Base-by-base conservation (phyloP, 257 asterid genomes). In the Solanum bukasovii region DNA sequence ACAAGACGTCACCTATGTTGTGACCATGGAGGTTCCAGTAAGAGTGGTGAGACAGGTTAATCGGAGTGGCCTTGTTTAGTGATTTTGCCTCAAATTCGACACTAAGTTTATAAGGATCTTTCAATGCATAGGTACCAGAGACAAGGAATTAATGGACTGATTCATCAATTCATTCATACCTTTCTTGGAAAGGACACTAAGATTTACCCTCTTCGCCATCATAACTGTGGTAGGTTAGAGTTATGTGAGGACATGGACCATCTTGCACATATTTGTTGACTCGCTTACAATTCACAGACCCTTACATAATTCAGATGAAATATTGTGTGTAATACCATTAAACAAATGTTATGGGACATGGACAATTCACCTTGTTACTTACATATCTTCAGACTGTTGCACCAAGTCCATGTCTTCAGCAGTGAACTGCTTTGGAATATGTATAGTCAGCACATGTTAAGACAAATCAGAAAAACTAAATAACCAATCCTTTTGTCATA, bases 21-120 rank as follows among this genome's bases (percentile, higher is more conserved):
- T 87, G 85, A 40, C 77, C 88, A 44, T 59, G 75, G 18, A 87
- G 72, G 85, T 87, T 87, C 88, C 85, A 87, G 85, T 87, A 74
- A 38, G 84, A 31, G 88, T 87, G 88, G 42, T 74, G 84, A 23
- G 88, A 35, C 23, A 87, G 11, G 73, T n/a, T 87, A 14, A 87
- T 56, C 13, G 63, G 88, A 33, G 88, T 74, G 35, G 85, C 84
- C 33, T 87, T 73, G 61, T 74, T 73, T 9, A 33, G 2, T 3
- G 88, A 16, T 52, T 21, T 75, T n/a, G 88, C 88, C 20, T 49
- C 38, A 63, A 87, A 70, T 25, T 31, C 0, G 13, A 87, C 38
- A 1, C 42, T 33, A 25, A 5, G 59, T 33, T 74, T 74, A 75
- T 87, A 75, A 49, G 31, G 68, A 20, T 73, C 75, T 27, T 59